Evolutionary conservation across 1,284 basidiomycete species (phyloP), one percentile per base, ranked within the genome.

Genomic region (Mycosarcoma maydis): DNA sequence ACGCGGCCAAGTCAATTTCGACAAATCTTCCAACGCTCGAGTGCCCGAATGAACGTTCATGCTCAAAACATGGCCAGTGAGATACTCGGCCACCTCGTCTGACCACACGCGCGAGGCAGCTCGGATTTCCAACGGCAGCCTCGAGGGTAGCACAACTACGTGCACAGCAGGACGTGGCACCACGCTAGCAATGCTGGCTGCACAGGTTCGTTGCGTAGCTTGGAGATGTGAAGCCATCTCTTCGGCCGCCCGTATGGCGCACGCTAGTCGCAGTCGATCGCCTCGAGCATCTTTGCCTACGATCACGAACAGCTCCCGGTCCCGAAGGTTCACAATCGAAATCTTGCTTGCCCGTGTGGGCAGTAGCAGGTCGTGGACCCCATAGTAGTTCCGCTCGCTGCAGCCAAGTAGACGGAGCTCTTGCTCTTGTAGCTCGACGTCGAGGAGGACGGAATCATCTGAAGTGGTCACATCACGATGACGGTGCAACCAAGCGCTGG

Each of bases 281-380:
- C 41, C 41, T 13, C 76, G 73, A 8, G 73, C 77, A 6, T 71
- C 49, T 29, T 51, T 46, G 29, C 77, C 77, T 1, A 79, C 64
- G 2, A 79, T 26, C 24, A 79, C 70, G 39, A 68, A 76, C 22
- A 74, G 45, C 34, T 79, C 77, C 19, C 66, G 49, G 30, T 64
- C 45, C 22, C 60, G 45, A 3, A 65, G 36, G 34, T 72, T 69
- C 23, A 79, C 24, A 7, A 79, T 46, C 17, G 75, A 57, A 29
- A 79, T 65, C 14, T 46, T 59, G 34, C 42, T 43, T 14, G 51
- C 38, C 9, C 49, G 43, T 16, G 74, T 49, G 8, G 64, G 59
- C n/a, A 55, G 37, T 8, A 59, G 33, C 43, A 70, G 37, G 24
- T 70, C 67, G 38, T 68, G 42, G n/a, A 54, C 49, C 43, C 64